Evolutionary conservation across 2,329 filamentous ascomycete genomes (phyloP).

Genomic region (Calonectria leucothoes): DNA sequence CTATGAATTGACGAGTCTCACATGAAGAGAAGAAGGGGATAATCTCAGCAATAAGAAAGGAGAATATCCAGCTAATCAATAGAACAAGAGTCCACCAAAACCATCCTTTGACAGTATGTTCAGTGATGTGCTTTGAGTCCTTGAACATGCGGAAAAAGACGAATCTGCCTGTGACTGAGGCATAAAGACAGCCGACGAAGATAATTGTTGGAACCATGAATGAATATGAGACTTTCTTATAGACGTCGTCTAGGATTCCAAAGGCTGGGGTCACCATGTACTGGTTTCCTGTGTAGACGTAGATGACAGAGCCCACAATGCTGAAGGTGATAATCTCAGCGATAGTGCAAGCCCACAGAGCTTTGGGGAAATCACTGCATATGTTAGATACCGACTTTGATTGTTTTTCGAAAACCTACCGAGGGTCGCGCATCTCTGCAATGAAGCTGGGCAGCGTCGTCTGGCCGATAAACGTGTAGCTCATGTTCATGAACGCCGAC

Average conservation of each 20-base stretch:
- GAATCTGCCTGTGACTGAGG: constrained; percentile 89
- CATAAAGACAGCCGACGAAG: constrained; percentile 91
- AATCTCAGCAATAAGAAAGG: constrained; percentile 91
- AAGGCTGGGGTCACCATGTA: constrained; percentile 92
- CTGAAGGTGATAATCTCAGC: constrained; percentile 89
- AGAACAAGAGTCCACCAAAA: constrained; percentile 81
- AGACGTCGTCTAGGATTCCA: constrained; percentile 81
- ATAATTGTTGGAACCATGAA: constrained; percentile 97
- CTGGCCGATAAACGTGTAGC: constrained; percentile 95
- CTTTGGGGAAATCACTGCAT: constrained; percentile 86
- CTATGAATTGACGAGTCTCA: constrained; percentile 47
- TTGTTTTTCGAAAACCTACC: constrained; percentile 41
- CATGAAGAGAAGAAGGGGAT: constrained; percentile 92
- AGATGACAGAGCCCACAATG: constrained; percentile 83
- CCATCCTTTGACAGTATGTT: constrained; percentile 88
- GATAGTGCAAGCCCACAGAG: constrained; percentile 90
- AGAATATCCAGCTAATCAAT: constrained; percentile 77
- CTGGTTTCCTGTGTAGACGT: constrained; percentile 86
- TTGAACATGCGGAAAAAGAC: constrained; percentile 91
- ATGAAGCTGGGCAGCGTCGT: constrained; percentile 96
- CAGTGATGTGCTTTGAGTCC: constrained; percentile 80
- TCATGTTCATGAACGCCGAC: constrained; percentile 94
- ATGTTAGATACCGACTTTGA: constrained; percentile 40
- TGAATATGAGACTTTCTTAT: constrained; percentile 89
- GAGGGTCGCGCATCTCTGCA: constrained; percentile 84